These are phyloP conservation scores for Pseudocercospora fuligena DNA, from an alignment of 2,329 filamentous ascomycete species.

Conservation along the genomic window DNA sequence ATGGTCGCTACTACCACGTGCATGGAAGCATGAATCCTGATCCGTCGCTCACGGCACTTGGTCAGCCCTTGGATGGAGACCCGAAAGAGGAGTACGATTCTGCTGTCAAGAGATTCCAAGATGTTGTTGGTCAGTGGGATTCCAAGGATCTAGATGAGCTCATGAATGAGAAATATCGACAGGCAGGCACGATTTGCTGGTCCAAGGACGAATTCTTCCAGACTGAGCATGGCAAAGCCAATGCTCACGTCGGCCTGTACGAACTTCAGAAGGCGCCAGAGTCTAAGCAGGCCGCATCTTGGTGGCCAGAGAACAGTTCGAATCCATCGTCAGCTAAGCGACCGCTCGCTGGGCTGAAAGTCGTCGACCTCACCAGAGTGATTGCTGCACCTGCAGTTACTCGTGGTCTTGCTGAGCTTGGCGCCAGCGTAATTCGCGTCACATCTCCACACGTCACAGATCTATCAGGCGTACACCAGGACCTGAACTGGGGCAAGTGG, in stretches of 20 bases:
- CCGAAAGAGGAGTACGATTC: constrained; percentile 45
- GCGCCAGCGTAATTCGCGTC: constrained; percentile 74
- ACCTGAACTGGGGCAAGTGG: constrained; percentile 59
- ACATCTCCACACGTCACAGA: constrained; percentile 72
- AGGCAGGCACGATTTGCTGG: constrained; percentile 49
- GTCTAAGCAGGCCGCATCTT: constrained; percentile 30
- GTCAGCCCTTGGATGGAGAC: constrained; percentile 39
- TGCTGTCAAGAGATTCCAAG: constrained; percentile 48
- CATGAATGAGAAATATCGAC: constrained; percentile 48
- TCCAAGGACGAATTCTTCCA: constrained; percentile 48
- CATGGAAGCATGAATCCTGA: constrained; percentile 56
- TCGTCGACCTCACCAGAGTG: constrained; percentile 75
- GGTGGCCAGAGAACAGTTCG: constrained; percentile 36
- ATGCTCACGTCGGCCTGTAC: constrained; percentile 30
- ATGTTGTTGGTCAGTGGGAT: constrained; percentile 48
- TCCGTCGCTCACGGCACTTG: constrained; percentile 45
- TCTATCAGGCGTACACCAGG: constrained; percentile 47
- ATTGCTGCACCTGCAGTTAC: constrained; percentile 77
- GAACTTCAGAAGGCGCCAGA: constrained; percentile 22
- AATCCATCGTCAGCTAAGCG: constrained; percentile 38
- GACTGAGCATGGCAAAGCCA: constrained; percentile 42
- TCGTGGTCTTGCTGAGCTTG: constrained; percentile 74
- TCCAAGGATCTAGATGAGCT: constrained; percentile 46
- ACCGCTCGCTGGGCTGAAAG: constrained; percentile 65
- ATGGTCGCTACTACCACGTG: constrained; percentile 53